These are phyloP conservation scores for Cicer cuneatum DNA, from an alignment of 306 rosid species.

Conservation along the genomic window DNA sequence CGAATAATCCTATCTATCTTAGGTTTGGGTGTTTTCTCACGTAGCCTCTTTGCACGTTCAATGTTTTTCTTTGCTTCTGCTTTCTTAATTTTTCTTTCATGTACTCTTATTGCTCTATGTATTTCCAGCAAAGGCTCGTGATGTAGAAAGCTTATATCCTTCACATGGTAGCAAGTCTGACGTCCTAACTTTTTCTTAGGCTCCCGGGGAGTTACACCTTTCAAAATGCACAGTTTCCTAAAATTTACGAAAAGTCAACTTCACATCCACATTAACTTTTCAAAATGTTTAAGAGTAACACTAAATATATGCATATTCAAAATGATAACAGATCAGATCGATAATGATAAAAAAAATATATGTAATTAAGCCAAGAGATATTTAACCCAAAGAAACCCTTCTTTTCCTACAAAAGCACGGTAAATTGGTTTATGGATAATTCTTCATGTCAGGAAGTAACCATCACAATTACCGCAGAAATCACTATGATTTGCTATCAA, in stretches of 20 bases:
- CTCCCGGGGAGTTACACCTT: slow-evolving; percentile 90
- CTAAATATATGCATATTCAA: not conserved
- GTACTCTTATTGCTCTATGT: slow-evolving; percentile 68
- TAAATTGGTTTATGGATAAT: not conserved
- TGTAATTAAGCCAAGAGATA: not conserved
- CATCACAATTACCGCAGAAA: too few relatives aligned
- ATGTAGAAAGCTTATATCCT: slow-evolving; percentile 85
- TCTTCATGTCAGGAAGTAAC: too few relatives aligned
- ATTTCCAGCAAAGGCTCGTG: slow-evolving; percentile 86
- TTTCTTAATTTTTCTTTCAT: slow-evolving; percentile 81
- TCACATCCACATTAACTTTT: not conserved
- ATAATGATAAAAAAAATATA: not conserved
- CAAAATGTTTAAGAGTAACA: not conserved
- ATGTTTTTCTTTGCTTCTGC: slow-evolving; percentile 82
- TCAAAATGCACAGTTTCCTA: slow-evolving; percentile 89
- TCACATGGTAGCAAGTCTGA: slow-evolving; percentile 88
- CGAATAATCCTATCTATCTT: slow-evolving; percentile 69
- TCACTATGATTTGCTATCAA: too few relatives aligned
- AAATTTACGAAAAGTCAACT: slow-evolving; percentile 38
- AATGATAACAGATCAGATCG: not conserved
- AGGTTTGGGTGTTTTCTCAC: slow-evolving; percentile 61
- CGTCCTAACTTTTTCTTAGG: slow-evolving; percentile 96
- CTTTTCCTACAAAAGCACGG: not conserved
- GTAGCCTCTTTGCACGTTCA: slow-evolving; percentile 70
- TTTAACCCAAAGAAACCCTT: not conserved